These are phyloP conservation scores for Trichoderma orchidacearum DNA, from an alignment of 495 filamentous ascomycete genomes.

Conservation along the genomic window DNA sequence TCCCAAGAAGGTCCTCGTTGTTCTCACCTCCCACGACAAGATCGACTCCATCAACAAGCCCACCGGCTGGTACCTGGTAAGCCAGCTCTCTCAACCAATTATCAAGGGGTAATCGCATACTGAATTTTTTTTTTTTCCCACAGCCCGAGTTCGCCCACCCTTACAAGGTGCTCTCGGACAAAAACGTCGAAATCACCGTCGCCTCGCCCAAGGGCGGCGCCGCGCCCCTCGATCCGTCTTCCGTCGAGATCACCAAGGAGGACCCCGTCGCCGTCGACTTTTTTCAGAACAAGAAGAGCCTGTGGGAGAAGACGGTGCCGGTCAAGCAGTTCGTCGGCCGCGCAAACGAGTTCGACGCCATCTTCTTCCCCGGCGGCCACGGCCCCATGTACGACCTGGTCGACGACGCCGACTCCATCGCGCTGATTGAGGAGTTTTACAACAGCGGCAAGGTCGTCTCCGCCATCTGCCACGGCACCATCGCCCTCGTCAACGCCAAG, in stretches of 20 bases:
- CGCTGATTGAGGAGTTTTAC: conserved; percentile 44
- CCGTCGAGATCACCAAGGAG: conserved; percentile 43
- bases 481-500: conserved; percentile 45
- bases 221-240: conserved; percentile 52
- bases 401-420: conserved; percentile 36
- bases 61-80: conserved; percentile 5
- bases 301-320: conserved; percentile 51
- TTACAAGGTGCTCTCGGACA: not conserved
- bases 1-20: conserved; percentile 4
- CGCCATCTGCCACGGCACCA: conserved; percentile 58
- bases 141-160: conserved; percentile 5
- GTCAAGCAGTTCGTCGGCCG: conserved; percentile 36
- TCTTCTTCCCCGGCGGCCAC: conserved; percentile 66
- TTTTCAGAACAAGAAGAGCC: conserved; percentile 30
- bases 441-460: conserved; percentile 45
- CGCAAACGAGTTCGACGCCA: conserved; percentile 47
- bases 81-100: not conserved
- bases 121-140: not conserved
- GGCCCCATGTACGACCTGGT: conserved; percentile 58
- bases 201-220: conserved; percentile 56
- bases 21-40: conserved; percentile 4
- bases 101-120: not conserved
- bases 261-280: conserved; percentile 41
- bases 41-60: not conserved
- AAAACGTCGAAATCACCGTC: conserved; percentile 31